Conservation (phyloP, 257 asterid species). For the Solanum etuberosum region DNA sequence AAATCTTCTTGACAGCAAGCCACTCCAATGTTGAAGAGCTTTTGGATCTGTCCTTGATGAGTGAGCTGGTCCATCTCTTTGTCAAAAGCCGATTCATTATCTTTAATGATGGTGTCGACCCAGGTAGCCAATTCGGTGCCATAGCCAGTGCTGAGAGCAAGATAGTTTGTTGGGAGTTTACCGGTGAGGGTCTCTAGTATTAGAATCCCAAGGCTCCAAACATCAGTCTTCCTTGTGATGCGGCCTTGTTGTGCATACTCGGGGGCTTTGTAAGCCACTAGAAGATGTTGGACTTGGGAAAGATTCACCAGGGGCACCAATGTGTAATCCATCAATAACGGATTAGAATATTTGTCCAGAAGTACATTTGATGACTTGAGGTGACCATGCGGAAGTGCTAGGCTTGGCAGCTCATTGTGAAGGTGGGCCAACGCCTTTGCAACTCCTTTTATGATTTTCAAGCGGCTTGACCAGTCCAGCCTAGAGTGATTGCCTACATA, state of each 20-base stretch:
- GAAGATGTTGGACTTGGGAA: slow-evolving; percentile 41
- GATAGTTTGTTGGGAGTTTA: slow-evolving; percentile 49
- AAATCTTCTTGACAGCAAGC: slow-evolving; percentile 52
- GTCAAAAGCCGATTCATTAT: slow-evolving; percentile 27
- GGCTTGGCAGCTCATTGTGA: slow-evolving; percentile 55
- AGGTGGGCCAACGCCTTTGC: slow-evolving; percentile 56
- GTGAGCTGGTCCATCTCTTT: slow-evolving; percentile 33
- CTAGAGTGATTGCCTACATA: slow-evolving; percentile 47
- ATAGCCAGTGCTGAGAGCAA: slow-evolving; percentile 28
- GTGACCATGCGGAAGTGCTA: slow-evolving; percentile 62
- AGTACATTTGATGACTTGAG: slow-evolving; percentile 78
- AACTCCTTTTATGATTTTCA: slow-evolving; percentile 77
- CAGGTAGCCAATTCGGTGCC: slow-evolving; percentile 37
- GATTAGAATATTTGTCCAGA: slow-evolving; percentile 36
- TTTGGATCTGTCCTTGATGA: slow-evolving; percentile 36
- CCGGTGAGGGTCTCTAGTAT: slow-evolving; percentile 69
- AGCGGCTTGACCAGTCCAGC: slow-evolving; percentile 57
- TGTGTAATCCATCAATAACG: slow-evolving; percentile 76
- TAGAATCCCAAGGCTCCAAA: slow-evolving; percentile 81
- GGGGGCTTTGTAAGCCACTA: slow-evolving; percentile 72
- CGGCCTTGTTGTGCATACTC: slow-evolving; percentile 40
- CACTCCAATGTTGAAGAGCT: slow-evolving; percentile 50
- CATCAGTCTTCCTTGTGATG: slow-evolving; percentile 57
- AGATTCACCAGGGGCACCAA: slow-evolving; percentile 64
- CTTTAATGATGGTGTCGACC: slow-evolving; percentile 30